These are phyloP conservation scores for Diplodia scrobiculata DNA, from an alignment of 2,329 filamentous ascomycete species.

Conservation along the genomic window DNA sequence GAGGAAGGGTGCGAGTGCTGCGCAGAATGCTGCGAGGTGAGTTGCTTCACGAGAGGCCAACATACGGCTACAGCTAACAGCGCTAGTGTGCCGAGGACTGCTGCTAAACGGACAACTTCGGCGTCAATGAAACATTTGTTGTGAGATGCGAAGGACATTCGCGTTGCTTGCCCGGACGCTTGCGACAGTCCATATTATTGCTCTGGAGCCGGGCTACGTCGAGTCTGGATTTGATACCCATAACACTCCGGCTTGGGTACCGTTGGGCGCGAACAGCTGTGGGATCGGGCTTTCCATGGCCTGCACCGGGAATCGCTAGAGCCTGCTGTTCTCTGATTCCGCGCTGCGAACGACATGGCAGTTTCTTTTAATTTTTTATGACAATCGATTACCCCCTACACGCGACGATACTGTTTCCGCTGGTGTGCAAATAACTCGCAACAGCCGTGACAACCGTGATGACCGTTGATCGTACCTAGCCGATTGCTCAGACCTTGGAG, in stretches of 20 bases:
- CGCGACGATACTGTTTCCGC: constrained; percentile 13
- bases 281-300: neutral
- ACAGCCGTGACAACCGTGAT: neutral
- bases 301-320: neutral
- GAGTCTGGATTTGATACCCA: constrained; percentile 28
- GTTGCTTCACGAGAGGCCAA: constrained; percentile 33
- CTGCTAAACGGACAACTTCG: constrained; percentile 32
- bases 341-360: constrained; percentile 15
- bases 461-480: neutral
- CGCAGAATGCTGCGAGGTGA: constrained; percentile 61
- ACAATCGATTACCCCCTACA: constrained; percentile 19
- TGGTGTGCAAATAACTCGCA: neutral
- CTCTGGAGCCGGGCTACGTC: neutral
- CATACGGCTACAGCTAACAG: constrained; percentile 24
- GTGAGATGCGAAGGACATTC: neutral
- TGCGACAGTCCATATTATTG: constrained; percentile 9
- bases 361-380: constrained; percentile 12
- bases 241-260: constrained; percentile 23
- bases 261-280: constrained; percentile 10
- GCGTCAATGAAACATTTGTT: neutral
- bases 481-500: neutral
- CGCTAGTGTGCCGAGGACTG: constrained; percentile 41
- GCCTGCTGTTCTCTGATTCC: neutral
- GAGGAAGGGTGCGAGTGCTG: constrained; percentile 67
- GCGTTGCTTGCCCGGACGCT: neutral